phyloP scores from a whole-genome alignment of 495 filamentous ascomycete genomes.

The Penicillium samsonianum region DNA sequence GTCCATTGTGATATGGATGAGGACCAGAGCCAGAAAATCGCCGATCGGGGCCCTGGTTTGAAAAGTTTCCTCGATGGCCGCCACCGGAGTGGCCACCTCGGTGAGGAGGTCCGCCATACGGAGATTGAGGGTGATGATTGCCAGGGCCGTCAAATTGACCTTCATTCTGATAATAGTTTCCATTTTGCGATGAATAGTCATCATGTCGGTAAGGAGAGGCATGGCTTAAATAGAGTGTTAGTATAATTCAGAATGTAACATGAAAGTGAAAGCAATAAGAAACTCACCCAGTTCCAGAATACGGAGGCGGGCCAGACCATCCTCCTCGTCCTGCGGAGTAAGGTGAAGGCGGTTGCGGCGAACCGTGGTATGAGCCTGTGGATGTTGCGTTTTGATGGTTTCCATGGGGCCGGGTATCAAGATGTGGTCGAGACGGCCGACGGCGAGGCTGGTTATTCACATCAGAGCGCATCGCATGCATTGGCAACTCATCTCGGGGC shows the following conservation, averaged over 20 bases:
- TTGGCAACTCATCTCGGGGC: conserved; percentile 37
- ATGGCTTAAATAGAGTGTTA: conserved; percentile 36
- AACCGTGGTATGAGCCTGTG: conserved; percentile 63
- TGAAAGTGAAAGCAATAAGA: background rate
- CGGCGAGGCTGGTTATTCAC: conserved; percentile 31
- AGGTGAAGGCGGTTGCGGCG: conserved; percentile 67
- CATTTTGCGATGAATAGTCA: conserved; percentile 44
- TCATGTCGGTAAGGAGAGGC: conserved; percentile 55
- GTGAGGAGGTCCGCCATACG: conserved; percentile 49
- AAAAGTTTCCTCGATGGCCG: conserved; percentile 53
- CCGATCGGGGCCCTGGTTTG: conserved; percentile 51
- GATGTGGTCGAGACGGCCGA: conserved; percentile 35
- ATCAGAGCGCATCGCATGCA: conserved; percentile 41
- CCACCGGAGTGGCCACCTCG: conserved; percentile 54
- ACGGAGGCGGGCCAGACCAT: conserved; percentile 57
- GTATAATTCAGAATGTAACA: conserved; percentile 18
- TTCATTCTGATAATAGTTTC: conserved; percentile 59
- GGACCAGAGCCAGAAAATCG: conserved; percentile 41
- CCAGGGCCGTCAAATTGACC: conserved; percentile 53
- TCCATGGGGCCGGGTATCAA: conserved; percentile 53
- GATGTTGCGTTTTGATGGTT: conserved; percentile 60
- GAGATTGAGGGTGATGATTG: conserved; percentile 49
- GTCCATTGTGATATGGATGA: conserved; percentile 25
- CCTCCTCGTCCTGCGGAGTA: conserved; percentile 58
- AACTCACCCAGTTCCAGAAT: conserved; percentile 61